phyloP scores from a whole-genome alignment of 2,329 filamentous ascomycete genomes.

The Penicillium brevicompactum region DNA sequence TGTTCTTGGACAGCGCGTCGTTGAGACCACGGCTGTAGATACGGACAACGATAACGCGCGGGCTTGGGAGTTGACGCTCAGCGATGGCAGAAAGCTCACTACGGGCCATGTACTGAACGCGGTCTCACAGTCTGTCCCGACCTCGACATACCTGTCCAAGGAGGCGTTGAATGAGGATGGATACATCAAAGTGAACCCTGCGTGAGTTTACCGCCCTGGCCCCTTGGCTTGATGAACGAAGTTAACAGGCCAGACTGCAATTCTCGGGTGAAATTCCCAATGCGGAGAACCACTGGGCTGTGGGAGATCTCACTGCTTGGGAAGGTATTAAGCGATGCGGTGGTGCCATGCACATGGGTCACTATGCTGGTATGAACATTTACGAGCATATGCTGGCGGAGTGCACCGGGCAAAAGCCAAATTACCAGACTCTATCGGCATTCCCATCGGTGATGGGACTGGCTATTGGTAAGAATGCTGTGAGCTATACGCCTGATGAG shows the following conservation, averaged over 20 bases:
- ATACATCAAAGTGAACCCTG: conserved; percentile 64
- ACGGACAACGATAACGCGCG: conserved; percentile 16
- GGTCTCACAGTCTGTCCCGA: conserved; percentile 64
- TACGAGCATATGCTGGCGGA: conserved; percentile 61
- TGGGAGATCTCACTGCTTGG: conserved; percentile 72
- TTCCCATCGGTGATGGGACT: conserved; percentile 70
- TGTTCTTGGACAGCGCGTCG: conserved; percentile 30
- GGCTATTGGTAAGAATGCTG: conserved; percentile 69
- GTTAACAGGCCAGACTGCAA: conserved; percentile 48
- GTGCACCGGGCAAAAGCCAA: conserved; percentile 43
- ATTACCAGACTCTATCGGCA: conserved; percentile 54
- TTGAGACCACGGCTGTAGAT: conserved; percentile 24
- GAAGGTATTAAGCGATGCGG: conserved; percentile 79
- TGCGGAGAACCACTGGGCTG: conserved; percentile 63
- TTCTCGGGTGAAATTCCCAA: conserved; percentile 61
- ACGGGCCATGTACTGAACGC: conserved; percentile 71
- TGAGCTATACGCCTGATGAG: conserved; percentile 61
- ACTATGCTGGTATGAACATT: conserved; percentile 66
- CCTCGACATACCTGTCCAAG: conserved; percentile 63
- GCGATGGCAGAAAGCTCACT: conserved; percentile 60
- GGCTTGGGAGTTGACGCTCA: conserved; percentile 54
- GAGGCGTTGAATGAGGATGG: conserved; percentile 64
- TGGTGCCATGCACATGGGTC: conserved; percentile 73
- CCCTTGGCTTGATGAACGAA: not conserved
- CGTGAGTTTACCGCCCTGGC: conserved; percentile 25